These are phyloP conservation scores for Secale cereale DNA, from an alignment of 176 grass and related monocot species.

Conservation along the genomic window DNA sequence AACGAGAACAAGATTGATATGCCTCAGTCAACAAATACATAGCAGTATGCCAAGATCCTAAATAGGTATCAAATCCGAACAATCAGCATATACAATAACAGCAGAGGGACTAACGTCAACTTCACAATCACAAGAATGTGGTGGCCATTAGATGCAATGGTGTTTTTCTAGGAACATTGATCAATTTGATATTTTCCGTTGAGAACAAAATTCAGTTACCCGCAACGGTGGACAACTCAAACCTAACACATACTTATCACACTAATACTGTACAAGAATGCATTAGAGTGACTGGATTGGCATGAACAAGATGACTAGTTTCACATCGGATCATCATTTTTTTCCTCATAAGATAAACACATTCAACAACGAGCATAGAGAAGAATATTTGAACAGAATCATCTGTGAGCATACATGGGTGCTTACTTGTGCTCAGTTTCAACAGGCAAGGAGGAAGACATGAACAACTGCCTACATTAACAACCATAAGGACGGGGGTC, in stretches of 20 bases:
- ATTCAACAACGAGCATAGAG: not conserved
- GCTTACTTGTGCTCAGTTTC: constrained; percentile 99
- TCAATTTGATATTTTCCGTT: too few species aligned
- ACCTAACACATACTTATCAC: not conserved
- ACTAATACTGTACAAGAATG: not conserved
- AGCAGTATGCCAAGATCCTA: too few species aligned
- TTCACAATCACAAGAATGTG: too few species aligned
- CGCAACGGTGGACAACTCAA: not conserved
- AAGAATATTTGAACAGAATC: not conserved
- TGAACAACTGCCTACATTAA: constrained; percentile 94
- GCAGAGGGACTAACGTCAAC: too few species aligned
- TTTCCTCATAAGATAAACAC: not conserved
- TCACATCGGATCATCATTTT: not conserved
- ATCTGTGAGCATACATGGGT: not conserved
- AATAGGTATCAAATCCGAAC: too few species aligned
- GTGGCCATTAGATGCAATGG: too few species aligned
- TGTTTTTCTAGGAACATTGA: too few species aligned
- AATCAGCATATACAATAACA: too few species aligned
- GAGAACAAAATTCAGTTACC: not conserved
- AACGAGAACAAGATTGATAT: too few species aligned
- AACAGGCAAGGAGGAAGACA: constrained; percentile 89
- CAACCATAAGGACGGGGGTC: constrained; percentile 24
- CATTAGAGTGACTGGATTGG: not conserved
- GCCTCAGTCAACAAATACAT: too few species aligned
- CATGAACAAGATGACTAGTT: not conserved